phyloP scores from a whole-genome alignment of 495 filamentous ascomycete genomes.

The Penicillium herquei region DNA sequence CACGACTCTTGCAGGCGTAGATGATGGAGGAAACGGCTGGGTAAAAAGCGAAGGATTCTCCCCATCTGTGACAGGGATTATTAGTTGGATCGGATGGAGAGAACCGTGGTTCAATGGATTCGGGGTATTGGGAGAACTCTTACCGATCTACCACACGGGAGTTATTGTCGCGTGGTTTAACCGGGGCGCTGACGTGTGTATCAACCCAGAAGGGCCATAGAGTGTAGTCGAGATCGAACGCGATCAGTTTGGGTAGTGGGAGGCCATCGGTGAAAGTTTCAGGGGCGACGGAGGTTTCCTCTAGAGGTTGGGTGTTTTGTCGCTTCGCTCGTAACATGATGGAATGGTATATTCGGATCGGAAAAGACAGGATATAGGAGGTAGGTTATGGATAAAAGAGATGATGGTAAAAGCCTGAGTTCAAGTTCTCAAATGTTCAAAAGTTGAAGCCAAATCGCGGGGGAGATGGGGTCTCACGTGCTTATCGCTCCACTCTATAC shows the following conservation, averaged over 20 bases:
- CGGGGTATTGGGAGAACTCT: background rate
- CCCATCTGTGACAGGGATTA: slow-evolving; percentile 44
- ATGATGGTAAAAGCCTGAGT: background rate
- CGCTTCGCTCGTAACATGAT: slow-evolving; percentile 37
- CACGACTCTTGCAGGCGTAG: slow-evolving; percentile 52
- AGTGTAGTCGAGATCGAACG: slow-evolving; percentile 96
- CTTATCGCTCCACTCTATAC: background rate
- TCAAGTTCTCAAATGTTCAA: background rate
- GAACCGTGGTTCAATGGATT: background rate
- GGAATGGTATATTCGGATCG: background rate
- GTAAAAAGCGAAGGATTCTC: slow-evolving; percentile 82
- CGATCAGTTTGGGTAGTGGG: slow-evolving; percentile 80
- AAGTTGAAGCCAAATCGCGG: background rate
- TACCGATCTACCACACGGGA: slow-evolving; percentile 52
- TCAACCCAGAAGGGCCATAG: slow-evolving; percentile 98
- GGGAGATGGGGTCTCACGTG: background rate
- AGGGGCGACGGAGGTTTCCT: slow-evolving; percentile 45
- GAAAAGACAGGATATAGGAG: background rate
- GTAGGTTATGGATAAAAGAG: too few relatives aligned
- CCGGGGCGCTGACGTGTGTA: slow-evolving; percentile 80
- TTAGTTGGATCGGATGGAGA: slow-evolving; percentile 3
- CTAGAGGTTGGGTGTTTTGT: slow-evolving; percentile 37
- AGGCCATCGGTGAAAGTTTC: slow-evolving; percentile 72
- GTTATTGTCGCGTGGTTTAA: slow-evolving; percentile 62
- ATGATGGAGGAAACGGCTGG: slow-evolving; percentile 72